Conservation (phyloP, 2,329 filamentous ascomycete genomes). For the Colletotrichum agaves region DNA sequence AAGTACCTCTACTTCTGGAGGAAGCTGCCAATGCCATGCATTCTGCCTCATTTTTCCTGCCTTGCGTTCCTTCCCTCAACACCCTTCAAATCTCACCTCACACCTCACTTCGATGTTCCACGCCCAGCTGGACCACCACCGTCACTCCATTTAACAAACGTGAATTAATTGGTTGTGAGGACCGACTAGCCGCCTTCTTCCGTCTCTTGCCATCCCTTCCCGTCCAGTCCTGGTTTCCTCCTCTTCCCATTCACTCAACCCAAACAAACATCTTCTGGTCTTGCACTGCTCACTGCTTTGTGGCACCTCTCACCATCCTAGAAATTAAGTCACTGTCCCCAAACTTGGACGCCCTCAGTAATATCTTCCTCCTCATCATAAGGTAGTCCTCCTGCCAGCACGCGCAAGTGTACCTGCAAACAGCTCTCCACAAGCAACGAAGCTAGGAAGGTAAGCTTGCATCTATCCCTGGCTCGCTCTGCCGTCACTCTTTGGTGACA, state of each 20-base stretch:
- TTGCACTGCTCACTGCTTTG: background rate
- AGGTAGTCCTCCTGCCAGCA: background rate
- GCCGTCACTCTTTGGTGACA: background rate
- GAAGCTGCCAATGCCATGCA: background rate
- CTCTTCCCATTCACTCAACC: background rate
- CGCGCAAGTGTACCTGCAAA: background rate
- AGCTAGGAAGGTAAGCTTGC: conserved; percentile 5
- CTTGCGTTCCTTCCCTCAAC: conserved; percentile 1
- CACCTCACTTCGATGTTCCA: background rate
- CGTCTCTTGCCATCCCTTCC: conserved; percentile 25
- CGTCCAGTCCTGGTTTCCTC: background rate
- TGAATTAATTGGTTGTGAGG: background rate
- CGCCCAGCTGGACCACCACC: conserved; percentile 4
- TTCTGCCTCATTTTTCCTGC: background rate
- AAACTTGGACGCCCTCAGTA: too few relatives aligned
- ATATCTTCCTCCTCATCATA: background rate
- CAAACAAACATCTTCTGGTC: background rate
- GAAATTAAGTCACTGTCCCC: too few relatives aligned
- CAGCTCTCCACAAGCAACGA: conserved; percentile 11
- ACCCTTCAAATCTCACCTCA: conserved; percentile 4
- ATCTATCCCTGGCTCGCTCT: conserved; percentile 3
- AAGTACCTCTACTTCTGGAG: conserved; percentile 7
- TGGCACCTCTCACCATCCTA: background rate
- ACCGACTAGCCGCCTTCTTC: conserved; percentile 16
- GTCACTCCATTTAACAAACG: conserved; percentile 12